phyloP scores from a whole-genome alignment of 2,329 filamentous ascomycete genomes.

The Falciphora oryzae region DNA sequence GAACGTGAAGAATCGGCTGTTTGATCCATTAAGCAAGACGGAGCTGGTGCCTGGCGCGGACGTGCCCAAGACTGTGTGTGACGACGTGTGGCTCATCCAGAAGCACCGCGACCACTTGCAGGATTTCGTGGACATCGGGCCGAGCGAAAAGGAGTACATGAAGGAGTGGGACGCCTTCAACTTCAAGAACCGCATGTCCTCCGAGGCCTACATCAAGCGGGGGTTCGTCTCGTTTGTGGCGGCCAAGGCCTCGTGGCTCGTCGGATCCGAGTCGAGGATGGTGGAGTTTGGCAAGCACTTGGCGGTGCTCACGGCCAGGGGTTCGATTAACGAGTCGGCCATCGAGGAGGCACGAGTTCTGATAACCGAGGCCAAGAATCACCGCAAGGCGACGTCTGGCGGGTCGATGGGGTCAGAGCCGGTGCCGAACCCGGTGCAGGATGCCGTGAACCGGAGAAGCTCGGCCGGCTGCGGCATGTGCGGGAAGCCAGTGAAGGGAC shows the following conservation, averaged over 20 bases:
- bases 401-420: slow-evolving; percentile 3
- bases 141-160: slow-evolving; percentile 52
- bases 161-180: slow-evolving; percentile 53
- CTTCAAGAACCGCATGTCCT: slow-evolving; percentile 43
- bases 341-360: slow-evolving; percentile 36
- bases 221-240: slow-evolving; percentile 47
- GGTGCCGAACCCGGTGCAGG: slow-evolving; percentile 22
- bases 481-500: slow-evolving; percentile 40
- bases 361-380: slow-evolving; percentile 35
- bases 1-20: slow-evolving; percentile 46
- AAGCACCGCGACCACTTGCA: slow-evolving; percentile 53
- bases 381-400: slow-evolving; percentile 15
- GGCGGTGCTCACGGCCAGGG: slow-evolving; percentile 43
- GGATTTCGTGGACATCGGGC: slow-evolving; percentile 51
- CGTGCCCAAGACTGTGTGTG: slow-evolving; percentile 37
- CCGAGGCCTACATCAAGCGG: slow-evolving; percentile 45
- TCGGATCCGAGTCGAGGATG: slow-evolving; percentile 39
- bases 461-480: slow-evolving; percentile 42
- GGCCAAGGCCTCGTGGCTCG: slow-evolving; percentile 47
- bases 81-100: slow-evolving; percentile 50
- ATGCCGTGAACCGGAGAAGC: slow-evolving; percentile 32
- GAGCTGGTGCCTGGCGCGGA: slow-evolving; percentile 42
- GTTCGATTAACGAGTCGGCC: slow-evolving; percentile 38
- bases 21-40: slow-evolving; percentile 50
- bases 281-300: slow-evolving; percentile 51